Percentiles rank a stretch among this genome's conserved stretches.
These are phyloP conservation scores for Stenogyne calaminthoides DNA, from an alignment of 305 asterid genomes.

Conservation along the genomic window DNA sequence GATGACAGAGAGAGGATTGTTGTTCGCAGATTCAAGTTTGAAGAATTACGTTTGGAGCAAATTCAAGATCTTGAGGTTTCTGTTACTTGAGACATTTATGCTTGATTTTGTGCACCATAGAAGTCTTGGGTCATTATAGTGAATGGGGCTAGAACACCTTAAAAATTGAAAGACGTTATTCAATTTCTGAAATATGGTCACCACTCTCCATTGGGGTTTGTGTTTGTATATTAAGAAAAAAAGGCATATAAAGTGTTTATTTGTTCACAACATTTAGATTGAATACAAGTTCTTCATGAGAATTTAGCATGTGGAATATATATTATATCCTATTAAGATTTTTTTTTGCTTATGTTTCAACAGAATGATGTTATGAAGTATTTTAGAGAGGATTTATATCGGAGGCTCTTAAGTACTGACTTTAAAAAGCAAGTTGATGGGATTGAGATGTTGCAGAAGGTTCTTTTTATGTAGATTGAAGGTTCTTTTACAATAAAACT, in stretches of 20 bases:
- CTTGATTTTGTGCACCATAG: conserved; percentile 13
- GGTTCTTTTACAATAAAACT: conserved; percentile 23
- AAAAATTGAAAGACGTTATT: background rate
- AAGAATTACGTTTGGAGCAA: conserved; percentile 92
- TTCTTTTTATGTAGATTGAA: conserved; percentile 32
- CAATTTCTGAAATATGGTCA: conserved; percentile 19
- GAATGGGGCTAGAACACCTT: conserved; percentile 2
- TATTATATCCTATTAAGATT: conserved; percentile 18
- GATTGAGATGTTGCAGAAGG: conserved; percentile 99
- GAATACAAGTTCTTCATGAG: conserved; percentile 1
- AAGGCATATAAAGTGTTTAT: background rate
- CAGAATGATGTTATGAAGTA: conserved; percentile 91
- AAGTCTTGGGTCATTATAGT: background rate
- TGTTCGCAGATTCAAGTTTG: conserved; percentile 92
- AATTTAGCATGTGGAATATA: background rate
- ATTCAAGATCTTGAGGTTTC: conserved; percentile 98
- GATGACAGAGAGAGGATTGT: conserved; percentile 91
- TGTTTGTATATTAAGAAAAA: background rate
- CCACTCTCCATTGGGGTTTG: background rate
- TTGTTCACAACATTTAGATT: background rate
- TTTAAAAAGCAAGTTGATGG: conserved; percentile 99
- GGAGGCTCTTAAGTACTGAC: conserved; percentile 85
- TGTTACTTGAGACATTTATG: conserved; percentile 17
- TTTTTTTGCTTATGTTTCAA: conserved; percentile 24
- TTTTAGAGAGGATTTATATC: conserved; percentile 94